These are phyloP conservation scores for Magnolia officinalis DNA, from an alignment of 164 flowering plant genomes.

Conservation along the genomic window DNA sequence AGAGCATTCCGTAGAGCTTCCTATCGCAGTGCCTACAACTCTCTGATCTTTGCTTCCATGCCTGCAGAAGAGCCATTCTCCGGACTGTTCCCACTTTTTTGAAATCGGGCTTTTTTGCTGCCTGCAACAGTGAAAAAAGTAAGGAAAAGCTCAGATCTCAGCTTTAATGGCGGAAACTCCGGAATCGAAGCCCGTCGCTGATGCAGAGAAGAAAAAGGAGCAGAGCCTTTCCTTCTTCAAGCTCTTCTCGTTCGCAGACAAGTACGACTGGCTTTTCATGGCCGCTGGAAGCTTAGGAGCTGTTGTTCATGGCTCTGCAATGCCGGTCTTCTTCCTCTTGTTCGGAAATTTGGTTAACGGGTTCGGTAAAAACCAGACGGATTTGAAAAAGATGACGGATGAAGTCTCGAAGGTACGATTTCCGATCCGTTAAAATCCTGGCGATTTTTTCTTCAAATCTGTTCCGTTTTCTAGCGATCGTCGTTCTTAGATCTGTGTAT, in stretches of 20 bases:
- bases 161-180: constrained; percentile 17
- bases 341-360: constrained; percentile 98
- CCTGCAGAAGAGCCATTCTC: not conserved
- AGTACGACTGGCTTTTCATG: constrained; percentile 74
- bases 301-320: constrained; percentile 88
- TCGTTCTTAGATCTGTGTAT: not conserved
- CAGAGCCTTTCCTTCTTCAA: constrained; percentile 73
- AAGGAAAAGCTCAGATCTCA: not conserved
- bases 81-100: not conserved
- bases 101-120: not conserved
- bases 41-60: not conserved
- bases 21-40: not conserved
- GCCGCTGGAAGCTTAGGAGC: constrained; percentile 80
- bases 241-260: constrained; percentile 90
- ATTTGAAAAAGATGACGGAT: constrained; percentile 65
- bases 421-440: not conserved
- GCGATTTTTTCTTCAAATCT: not conserved
- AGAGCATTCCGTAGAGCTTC: not conserved
- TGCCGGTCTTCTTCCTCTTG: constrained; percentile 91
- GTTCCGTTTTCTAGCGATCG: not conserved
- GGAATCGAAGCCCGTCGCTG: constrained; percentile 51
- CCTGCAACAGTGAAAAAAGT: not conserved
- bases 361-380: constrained; percentile 77
- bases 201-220: constrained; percentile 83
- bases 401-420: constrained; percentile 81